Evolutionary conservation across 2,329 filamentous ascomycete genomes (phyloP).

Genomic region (Clonostachys rosea): DNA sequence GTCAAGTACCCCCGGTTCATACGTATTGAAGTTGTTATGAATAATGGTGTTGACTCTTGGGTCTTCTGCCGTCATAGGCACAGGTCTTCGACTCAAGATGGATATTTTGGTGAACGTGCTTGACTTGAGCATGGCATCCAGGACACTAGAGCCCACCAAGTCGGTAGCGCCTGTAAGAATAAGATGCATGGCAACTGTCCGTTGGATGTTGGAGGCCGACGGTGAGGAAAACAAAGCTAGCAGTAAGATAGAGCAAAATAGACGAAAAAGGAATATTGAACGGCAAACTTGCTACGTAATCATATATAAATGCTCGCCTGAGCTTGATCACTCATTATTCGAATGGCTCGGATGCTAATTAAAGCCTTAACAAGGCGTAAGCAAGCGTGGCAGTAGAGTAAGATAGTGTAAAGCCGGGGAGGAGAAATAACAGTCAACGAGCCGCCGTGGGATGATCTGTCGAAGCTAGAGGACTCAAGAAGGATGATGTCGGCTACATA

Average conservation of each 20-base stretch:
- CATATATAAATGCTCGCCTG: too few species aligned
- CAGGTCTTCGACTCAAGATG: constrained; percentile 61
- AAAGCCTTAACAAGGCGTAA: too few species aligned
- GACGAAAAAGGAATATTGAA: neutral
- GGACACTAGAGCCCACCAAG: constrained; percentile 56
- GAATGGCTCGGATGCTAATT: too few species aligned
- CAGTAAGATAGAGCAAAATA: neutral
- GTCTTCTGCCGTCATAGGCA: constrained; percentile 56
- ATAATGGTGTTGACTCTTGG: constrained; percentile 61
- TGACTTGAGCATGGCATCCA: constrained; percentile 55
- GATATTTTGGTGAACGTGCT: constrained; percentile 58
- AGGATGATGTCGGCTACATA: too few species aligned
- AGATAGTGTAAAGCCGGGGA: too few species aligned
- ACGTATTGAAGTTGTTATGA: constrained; percentile 62
- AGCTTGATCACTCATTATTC: too few species aligned
- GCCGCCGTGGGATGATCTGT: too few species aligned
- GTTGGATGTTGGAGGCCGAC: too few species aligned
- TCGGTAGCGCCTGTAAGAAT: constrained; percentile 67
- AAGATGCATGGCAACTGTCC: constrained; percentile 44
- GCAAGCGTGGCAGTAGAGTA: too few species aligned
- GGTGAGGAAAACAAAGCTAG: too few species aligned
- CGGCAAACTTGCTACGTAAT: neutral
- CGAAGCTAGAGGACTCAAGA: too few species aligned
- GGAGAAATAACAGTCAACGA: too few species aligned
- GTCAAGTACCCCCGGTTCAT: constrained; percentile 49